Evolutionary conservation across 1,284 basidiomycete genomes (phyloP).

Genomic region (Puccinia triticina): DNA sequence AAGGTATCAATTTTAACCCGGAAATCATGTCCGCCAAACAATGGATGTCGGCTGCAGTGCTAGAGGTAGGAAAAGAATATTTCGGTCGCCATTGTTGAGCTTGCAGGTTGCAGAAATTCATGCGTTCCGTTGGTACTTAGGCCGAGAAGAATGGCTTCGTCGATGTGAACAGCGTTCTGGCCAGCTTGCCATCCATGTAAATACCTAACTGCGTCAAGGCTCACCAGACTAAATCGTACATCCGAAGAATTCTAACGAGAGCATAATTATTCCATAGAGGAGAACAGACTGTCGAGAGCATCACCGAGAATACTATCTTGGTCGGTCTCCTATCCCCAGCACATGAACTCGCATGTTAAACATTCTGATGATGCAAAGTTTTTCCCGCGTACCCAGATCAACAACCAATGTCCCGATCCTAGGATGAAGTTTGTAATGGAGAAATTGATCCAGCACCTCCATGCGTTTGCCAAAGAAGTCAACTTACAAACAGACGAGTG

Average conservation of each 20-base stretch:
- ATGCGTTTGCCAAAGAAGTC: slow-evolving; percentile 73
- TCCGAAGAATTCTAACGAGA: neutral
- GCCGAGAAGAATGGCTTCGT: slow-evolving; percentile 42
- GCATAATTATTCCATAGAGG: neutral
- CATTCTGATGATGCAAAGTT: neutral
- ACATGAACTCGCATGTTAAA: neutral
- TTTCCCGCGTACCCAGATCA: slow-evolving; percentile 54
- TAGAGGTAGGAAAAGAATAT: slow-evolving; percentile 1
- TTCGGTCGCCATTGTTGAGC: neutral
- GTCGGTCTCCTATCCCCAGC: neutral
- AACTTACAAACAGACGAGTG: slow-evolving; percentile 79
- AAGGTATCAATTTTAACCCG: neutral
- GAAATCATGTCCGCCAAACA: neutral
- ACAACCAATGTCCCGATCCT: slow-evolving; percentile 59
- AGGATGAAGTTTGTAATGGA: slow-evolving; percentile 65
- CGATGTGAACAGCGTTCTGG: slow-evolving; percentile 25
- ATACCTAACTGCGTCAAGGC: neutral
- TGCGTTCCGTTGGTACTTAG: neutral
- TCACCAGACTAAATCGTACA: neutral
- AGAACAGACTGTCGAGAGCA: slow-evolving; percentile 63
- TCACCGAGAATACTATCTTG: slow-evolving; percentile 65
- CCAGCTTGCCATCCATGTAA: slow-evolving; percentile 41
- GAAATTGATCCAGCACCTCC: slow-evolving; percentile 68
- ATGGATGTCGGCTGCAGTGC: slow-evolving; percentile 25
- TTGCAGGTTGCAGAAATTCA: neutral